A percentile compares a stretch with the other conserved stretches of the same genome.
Evolutionary conservation across 2,329 filamentous ascomycete species (phyloP).

Genomic region (Phaeosphaeria sp.): DNA sequence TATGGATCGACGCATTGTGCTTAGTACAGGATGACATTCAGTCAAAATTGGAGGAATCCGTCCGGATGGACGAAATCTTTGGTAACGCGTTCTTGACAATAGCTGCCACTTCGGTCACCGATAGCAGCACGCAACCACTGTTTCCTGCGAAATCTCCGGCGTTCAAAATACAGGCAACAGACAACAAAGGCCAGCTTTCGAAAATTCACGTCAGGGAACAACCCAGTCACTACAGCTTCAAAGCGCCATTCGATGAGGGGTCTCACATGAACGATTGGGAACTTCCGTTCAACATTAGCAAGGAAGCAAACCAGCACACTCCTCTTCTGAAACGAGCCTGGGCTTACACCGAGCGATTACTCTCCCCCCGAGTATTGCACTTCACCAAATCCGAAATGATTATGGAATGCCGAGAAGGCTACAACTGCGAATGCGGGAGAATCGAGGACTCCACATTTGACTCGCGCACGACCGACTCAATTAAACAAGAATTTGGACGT

Average conservation of each 20-base stretch:
- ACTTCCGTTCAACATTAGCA: constrained; percentile 39
- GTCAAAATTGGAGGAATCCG: constrained; percentile 36
- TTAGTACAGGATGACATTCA: constrained; percentile 39
- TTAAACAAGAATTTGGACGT: constrained; percentile 44
- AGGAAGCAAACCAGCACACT: constrained; percentile 37
- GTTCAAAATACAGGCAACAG: constrained; percentile 43
- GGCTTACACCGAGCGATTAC: constrained; percentile 41
- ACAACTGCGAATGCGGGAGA: constrained; percentile 46
- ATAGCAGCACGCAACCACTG: constrained; percentile 36
- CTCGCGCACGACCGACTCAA: constrained; percentile 39
- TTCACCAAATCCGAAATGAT: constrained; percentile 47
- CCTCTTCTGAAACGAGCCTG: constrained; percentile 44
- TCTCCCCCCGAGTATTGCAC: constrained; percentile 41
- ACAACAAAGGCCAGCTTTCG: constrained; percentile 39
- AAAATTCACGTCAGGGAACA: constrained; percentile 45
- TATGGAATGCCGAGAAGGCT: constrained; percentile 45
- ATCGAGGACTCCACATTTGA: constrained; percentile 40
- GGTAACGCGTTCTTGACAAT: constrained; percentile 44
- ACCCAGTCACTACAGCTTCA: constrained; percentile 46
- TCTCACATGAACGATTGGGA: constrained; percentile 47
- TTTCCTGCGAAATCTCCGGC: constrained; percentile 32
- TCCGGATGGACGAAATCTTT: constrained; percentile 38
- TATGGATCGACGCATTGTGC: constrained; percentile 48
- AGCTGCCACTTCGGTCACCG: constrained; percentile 40
- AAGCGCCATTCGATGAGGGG: constrained; percentile 40